Evolutionary conservation across 2,329 filamentous ascomycete species (phyloP), one percentile per base, ranked within the genome.

Genomic region (Scedosporium aurantiacum): DNA sequence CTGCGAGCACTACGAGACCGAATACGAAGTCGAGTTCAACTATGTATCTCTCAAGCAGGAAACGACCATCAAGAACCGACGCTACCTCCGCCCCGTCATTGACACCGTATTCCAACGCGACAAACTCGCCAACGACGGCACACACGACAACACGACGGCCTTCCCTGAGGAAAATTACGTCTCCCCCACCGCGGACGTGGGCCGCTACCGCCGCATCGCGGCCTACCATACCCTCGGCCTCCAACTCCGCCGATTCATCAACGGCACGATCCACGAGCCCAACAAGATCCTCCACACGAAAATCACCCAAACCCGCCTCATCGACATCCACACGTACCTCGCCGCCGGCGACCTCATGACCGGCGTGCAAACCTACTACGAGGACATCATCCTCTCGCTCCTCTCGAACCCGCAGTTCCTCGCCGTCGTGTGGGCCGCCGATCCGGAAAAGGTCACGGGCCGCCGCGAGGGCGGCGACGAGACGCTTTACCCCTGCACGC

Each of bases 251-350:
- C 21, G 62, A 6, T 68, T 70, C 37, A 18, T 74, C 23, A 66
- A 70, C 55, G 73, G 72, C 21, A 70, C 68, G 23, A 65, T 74
- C 57, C 61, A 66, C 14, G 58, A 66, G 8, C 63, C 67, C 6
- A 61, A 68, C 32, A 61, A 65, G 12, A 65, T 70, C 27, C 67
- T 64, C 12, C 66, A 66, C 59, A 71, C 71, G 0, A 68, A 73
- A 21, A 70, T 74, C 8, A 68, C 73, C 5, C 74, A 74, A 60
- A 78, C 76, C 2, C 70, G 71, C 25, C 67, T 79, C 4, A 67
- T 78, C n/a, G 68, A 73, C 61, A 68, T 60, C 45, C 68, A 66
- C 16, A 68, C 69, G 27, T 71, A 65, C 56, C 68, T 72, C 56
- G 64, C 67, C 14, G 66, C 65, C 23, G 43, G 61, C 2, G 63